These are phyloP conservation scores for Populus pruinosa DNA, from an alignment of 345 rosid species.

Conservation along the genomic window DNA sequence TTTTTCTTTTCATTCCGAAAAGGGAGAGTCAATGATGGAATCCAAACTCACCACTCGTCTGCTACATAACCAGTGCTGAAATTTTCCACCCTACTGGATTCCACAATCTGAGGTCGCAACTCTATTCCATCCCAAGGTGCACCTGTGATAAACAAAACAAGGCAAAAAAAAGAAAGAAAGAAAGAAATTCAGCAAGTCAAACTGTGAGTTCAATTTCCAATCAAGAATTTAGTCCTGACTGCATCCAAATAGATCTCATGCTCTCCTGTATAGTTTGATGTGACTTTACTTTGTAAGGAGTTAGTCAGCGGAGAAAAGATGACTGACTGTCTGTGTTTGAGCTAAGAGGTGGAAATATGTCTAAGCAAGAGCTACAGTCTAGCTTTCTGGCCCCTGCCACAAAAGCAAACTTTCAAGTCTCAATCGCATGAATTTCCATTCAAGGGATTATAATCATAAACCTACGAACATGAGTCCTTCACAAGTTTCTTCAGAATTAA, in stretches of 20 bases:
- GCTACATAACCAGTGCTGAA: conserved; percentile 59
- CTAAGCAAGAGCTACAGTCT: background rate
- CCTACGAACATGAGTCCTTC: background rate
- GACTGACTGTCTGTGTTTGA: background rate
- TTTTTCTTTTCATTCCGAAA: background rate
- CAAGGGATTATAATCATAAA: background rate
- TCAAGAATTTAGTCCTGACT: background rate
- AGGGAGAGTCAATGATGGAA: background rate
- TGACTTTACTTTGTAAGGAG: background rate
- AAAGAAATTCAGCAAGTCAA: background rate
- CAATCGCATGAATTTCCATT: background rate
- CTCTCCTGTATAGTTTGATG: background rate
- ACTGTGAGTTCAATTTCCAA: background rate
- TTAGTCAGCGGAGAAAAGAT: background rate
- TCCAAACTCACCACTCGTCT: conserved; percentile 77
- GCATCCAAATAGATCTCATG: background rate
- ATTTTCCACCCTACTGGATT: conserved; percentile 29
- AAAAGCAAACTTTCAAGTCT: background rate
- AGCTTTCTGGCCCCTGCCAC: background rate
- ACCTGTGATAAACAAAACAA: conserved; percentile 45
- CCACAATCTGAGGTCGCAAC: conserved; percentile 26
- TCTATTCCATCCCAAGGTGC: conserved; percentile 68
- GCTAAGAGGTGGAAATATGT: background rate
- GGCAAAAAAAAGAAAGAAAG: background rate
- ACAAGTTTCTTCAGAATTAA: background rate